phyloP scores from a whole-genome alignment of 202 grass and related monocot genomes.

The Musa balbisiana region DNA sequence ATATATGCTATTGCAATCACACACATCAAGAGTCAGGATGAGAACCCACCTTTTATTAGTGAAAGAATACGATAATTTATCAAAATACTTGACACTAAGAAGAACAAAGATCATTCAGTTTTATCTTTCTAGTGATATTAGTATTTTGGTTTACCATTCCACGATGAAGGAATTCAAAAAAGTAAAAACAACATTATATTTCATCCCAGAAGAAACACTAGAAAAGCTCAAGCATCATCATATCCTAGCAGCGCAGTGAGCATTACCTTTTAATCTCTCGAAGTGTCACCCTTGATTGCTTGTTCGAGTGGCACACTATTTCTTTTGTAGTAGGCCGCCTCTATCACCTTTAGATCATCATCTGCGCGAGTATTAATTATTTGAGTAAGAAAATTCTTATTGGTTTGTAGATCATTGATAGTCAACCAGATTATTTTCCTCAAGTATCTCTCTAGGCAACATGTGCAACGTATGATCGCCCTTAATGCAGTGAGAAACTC shows the following conservation, averaged over 20 bases:
- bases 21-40: too few species aligned
- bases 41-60: too few species aligned
- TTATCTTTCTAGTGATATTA: too few species aligned
- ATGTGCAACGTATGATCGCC: slow-evolving; percentile 58
- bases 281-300: slow-evolving; percentile 62
- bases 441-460: slow-evolving; percentile 67
- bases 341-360: slow-evolving; percentile 69
- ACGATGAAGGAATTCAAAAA: too few species aligned
- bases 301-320: slow-evolving; percentile 58
- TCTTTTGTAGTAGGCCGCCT: slow-evolving; percentile 66
- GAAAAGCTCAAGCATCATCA: slow-evolving; percentile 19
- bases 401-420: slow-evolving; percentile 57
- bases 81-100: too few species aligned
- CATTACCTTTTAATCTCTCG: slow-evolving; percentile 66
- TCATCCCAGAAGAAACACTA: too few species aligned
- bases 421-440: slow-evolving; percentile 55
- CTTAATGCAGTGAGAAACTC: slow-evolving; percentile 61
- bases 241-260: slow-evolving; percentile 57
- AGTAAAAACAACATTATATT: too few species aligned
- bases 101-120: too few species aligned
- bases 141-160: too few species aligned
- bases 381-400: slow-evolving; percentile 66
- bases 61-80: too few species aligned
- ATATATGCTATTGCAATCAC: too few species aligned
- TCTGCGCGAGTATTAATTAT: slow-evolving; percentile 64